Evolutionary conservation across 2,329 filamentous ascomycete species (phyloP), one percentile per base, ranked within the genome.

Genomic region (Boeremia lycopersici): DNA sequence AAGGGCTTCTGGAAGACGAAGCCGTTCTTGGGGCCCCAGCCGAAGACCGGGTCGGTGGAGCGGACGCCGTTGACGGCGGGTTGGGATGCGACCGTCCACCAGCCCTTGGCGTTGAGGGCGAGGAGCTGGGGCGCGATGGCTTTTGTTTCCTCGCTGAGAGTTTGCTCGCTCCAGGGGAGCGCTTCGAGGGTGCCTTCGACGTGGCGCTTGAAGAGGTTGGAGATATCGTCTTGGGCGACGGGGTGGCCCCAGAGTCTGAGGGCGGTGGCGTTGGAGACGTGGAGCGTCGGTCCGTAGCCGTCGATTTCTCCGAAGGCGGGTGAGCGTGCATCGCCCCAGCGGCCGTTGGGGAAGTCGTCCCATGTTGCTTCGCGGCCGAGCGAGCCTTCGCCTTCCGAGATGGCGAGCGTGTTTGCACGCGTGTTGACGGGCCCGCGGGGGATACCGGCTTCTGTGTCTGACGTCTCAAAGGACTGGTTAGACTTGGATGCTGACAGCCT

Each of bases 1-100:
- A 99, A 99, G 0, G 93, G 89, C 77, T 98, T 99, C 71, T 99
- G 95, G 80, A 97, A 99, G 42, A 98, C 92, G 73, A 96, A 98
- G 15, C 95, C 95, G 67, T 93, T 88, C 44, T 84, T 85, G 0
- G 95, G 95, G 1, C 95, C 95, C 95, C 95, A 99, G 60, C 95
- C 95, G 67, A 96, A 96, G 17, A 90, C 85, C 3, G 83, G 77
- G 72, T 99, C 86, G 42, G 83, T 85, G 26, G 90, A 96, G 31
- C 84, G 84, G 17, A 93, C 78, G 36, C 93, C 92, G 71, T 97
- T 96, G 53, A 97, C 91, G 13, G 93, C 91, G 4, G 95, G 95
- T 72, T 99, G 95, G 4, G 91, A 96, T 4, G 95, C 95, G 4
- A 99, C 88, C 2, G 93, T 97, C 93, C 93, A 97, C 90, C 93